These are phyloP conservation scores for Claviceps paspali DNA, from an alignment of 2,329 filamentous ascomycete genomes.

Conservation along the genomic window DNA sequence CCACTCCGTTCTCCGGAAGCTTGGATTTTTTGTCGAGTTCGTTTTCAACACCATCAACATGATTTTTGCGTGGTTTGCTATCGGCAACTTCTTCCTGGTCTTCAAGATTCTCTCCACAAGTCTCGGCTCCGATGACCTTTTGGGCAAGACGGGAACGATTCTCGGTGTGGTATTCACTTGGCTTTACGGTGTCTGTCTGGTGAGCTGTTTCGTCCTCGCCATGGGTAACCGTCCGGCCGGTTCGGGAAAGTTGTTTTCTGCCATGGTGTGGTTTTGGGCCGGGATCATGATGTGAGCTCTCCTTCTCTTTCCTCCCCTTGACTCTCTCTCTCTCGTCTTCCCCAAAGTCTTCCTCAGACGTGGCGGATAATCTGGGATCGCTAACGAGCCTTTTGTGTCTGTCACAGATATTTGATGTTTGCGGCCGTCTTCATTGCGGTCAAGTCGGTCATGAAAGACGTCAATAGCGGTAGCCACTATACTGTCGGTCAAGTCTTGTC, in stretches of 20 bases:
- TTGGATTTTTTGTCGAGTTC: conserved; percentile 86
- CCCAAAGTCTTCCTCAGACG: neutral
- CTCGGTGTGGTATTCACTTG: conserved; percentile 88
- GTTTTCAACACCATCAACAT: conserved; percentile 90
- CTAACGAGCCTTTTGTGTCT: neutral
- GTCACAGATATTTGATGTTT: conserved; percentile 67
- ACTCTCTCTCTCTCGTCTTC: neutral
- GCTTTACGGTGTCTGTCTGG: conserved; percentile 81
- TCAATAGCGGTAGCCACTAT: conserved; percentile 47
- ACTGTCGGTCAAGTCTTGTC: conserved; percentile 59
- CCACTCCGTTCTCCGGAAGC: conserved; percentile 73
- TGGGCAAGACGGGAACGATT: conserved; percentile 64
- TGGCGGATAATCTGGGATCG: too few species aligned
- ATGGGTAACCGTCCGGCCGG: conserved; percentile 91
- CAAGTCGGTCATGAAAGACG: conserved; percentile 60
- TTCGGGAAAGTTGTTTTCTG: conserved; percentile 84
- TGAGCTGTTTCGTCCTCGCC: conserved; percentile 89
- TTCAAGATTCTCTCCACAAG: conserved; percentile 93
- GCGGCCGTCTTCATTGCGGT: conserved; percentile 91
- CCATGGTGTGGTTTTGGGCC: conserved; percentile 98
- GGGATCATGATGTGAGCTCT: conserved; percentile 70
- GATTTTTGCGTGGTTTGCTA: conserved; percentile 97
- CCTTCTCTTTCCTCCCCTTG: neutral
- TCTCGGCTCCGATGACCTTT: conserved; percentile 50
- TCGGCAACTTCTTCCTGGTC: conserved; percentile 97